Conservation (phyloP, 1,139 yeast genomes). For the Yamadazyma friedrichii region DNA sequence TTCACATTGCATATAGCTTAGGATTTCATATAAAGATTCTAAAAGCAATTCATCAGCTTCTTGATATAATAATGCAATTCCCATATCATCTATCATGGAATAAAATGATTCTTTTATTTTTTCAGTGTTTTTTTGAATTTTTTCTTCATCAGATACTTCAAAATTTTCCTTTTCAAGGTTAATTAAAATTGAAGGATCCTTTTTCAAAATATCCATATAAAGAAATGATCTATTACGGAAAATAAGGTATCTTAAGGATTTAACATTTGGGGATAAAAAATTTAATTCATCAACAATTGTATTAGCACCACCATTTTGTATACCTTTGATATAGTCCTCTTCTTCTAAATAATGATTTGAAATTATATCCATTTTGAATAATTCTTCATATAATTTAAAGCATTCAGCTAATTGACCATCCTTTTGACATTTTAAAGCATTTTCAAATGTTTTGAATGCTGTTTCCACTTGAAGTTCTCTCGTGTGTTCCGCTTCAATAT, state of each 20-base stretch:
- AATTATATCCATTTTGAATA: conserved; percentile 69
- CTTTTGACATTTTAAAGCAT: conserved; percentile 65
- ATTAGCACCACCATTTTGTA: conserved; percentile 39
- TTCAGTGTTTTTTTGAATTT: not conserved
- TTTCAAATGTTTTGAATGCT: conserved; percentile 73
- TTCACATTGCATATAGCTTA: conserved; percentile 43
- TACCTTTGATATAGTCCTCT: conserved; percentile 34
- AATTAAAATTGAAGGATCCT: not conserved
- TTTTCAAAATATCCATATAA: conserved; percentile 46
- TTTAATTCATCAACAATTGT: conserved; percentile 40
- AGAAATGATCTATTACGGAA: conserved; percentile 81
- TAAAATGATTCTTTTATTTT: conserved; percentile 31
- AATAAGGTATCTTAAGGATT: conserved; percentile 70
- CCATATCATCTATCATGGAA: conserved; percentile 54
- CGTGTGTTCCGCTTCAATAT: conserved; percentile 81
- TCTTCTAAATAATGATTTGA: conserved; percentile 50
- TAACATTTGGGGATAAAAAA: conserved; percentile 65
- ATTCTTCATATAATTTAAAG: conserved; percentile 51
- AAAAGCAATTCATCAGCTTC: conserved; percentile 62
- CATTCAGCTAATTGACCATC: conserved; percentile 49
- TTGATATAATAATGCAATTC: conserved; percentile 54
- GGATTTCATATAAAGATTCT: conserved; percentile 47
- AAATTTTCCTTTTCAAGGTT: conserved; percentile 6
- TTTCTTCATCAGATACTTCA: conserved; percentile 8
- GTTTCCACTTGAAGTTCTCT: conserved; percentile 86